phyloP scores from a whole-genome alignment of 257 asterid genomes.

The Solanum dulcamara region DNA sequence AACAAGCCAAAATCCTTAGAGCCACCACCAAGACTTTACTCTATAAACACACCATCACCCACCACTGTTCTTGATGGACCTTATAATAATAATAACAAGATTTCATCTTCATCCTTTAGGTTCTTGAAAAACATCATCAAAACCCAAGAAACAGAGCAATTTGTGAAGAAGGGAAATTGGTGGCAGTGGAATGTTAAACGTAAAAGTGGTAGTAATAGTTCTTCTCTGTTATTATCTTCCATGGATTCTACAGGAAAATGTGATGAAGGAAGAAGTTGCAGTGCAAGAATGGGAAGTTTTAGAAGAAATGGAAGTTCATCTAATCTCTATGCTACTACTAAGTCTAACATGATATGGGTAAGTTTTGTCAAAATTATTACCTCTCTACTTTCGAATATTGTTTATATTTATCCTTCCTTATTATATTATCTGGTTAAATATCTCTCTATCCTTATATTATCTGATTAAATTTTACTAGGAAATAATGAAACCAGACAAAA shows the following conservation, averaged over 20 bases:
- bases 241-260: neutral
- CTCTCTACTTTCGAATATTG: too few species aligned
- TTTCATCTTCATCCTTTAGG: neutral
- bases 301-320: neutral
- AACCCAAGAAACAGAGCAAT: neutral
- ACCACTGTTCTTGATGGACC: neutral
- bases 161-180: neutral
- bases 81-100: neutral
- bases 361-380: neutral
- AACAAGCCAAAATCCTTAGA: neutral
- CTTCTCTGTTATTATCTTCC: neutral
- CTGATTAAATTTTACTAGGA: too few species aligned
- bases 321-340: neutral
- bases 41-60: neutral
- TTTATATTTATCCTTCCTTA: too few species aligned
- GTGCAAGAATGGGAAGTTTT: neutral
- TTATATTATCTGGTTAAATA: neutral
- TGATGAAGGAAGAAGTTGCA: neutral
- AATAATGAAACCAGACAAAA: too few species aligned
- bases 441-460: too few species aligned
- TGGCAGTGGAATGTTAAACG: neutral
- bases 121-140: neutral
- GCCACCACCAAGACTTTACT: neutral
- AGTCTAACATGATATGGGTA: neutral
- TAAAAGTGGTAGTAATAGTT: neutral